Percentiles rank a stretch among this genome's conserved stretches.
Evolutionary conservation across 2,329 filamentous ascomycete species (phyloP).

Genomic region (Xylaria polymorpha): DNA sequence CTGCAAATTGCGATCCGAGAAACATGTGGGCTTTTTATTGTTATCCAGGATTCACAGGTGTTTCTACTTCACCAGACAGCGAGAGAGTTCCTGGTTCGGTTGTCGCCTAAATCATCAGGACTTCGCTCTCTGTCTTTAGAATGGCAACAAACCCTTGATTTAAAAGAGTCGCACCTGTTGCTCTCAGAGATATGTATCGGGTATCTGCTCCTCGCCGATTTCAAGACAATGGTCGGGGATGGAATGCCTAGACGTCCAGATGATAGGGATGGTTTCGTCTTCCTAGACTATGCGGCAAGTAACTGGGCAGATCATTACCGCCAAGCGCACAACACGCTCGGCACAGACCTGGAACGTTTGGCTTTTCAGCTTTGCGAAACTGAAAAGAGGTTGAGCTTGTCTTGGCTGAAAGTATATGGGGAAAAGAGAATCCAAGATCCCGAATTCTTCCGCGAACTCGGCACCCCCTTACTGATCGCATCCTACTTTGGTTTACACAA

Average conservation of each 20-base stretch:
- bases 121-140: background rate
- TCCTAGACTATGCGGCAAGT: conserved; percentile 32
- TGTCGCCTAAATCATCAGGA: background rate
- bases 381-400: no score
- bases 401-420: conserved; percentile 31
- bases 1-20: conserved; percentile 26
- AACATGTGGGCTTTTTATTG: conserved; percentile 37
- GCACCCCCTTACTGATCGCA: conserved; percentile 30
- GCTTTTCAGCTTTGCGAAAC: conserved; percentile 33
- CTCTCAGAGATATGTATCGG: conserved; percentile 33
- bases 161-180: conserved; percentile 30
- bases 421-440: background rate
- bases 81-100: conserved; percentile 33
- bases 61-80: conserved; percentile 39
- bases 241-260: no score
- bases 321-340: conserved; percentile 6
- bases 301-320: conserved; percentile 37
- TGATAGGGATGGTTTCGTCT: background rate
- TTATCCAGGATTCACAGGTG: conserved; percentile 24
- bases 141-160: conserved; percentile 33
- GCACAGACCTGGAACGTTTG: conserved; percentile 6
- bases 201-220: conserved; percentile 28
- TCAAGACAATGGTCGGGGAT: background rate
- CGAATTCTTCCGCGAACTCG: background rate
- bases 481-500: conserved; percentile 32